Base-by-base conservation (phyloP, 2,329 filamentous ascomycete genomes). In the Penicillium sp. region DNA sequence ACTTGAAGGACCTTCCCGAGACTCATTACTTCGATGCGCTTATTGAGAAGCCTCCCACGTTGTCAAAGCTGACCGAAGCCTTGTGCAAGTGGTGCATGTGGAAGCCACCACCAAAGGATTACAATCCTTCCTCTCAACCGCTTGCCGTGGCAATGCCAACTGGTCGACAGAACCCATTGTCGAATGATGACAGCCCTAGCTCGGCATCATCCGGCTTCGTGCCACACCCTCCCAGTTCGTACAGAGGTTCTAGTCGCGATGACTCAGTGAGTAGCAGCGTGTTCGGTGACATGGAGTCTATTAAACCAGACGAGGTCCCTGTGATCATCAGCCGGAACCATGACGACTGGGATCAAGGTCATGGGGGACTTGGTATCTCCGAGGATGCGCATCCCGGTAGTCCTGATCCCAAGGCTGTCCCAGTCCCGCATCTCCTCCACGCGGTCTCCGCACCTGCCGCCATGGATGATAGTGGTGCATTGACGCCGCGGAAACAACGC, bases 1-100 rank as follows among this genome's bases (percentile, higher is more conserved):
- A 99, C 76, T 82, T 99, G n/a, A 98, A 98, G 75, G 95, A 99
- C 73, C 83, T 99, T 2, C 93, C 95, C 69, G 93, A 93, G 62
- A 92, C 92, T 3, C 94, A 99, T 78, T 92, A 97, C 77, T 99
- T 99, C 73, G 93, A 98, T 75, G 92, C 91, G 0, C 83, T 99
- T 56, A 92, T 99, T 56, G 93, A 99, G 78, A 99, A 99, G 79
- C 95, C 95, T 28, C 96, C 96, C 38, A 98, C 94, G 42, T 89
- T 92, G 47, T 91, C 91, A 3, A 98, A 98, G 78, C 79, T 99
- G 54, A 92, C 89, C 0, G 93, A 99, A 72, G 92, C 95, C 0
- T 83, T 99, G 68, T 90, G 91, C 65, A 89, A 90, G 60, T 85
- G 97, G 30, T 99, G 95, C 73, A 91, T 96, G 72, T 99, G 95